A percentile compares a stretch with the other conserved stretches of the same genome.
These are phyloP conservation scores for Cyphellophora europaea DNA, from an alignment of 2,329 filamentous ascomycete genomes.

Conservation along the genomic window DNA sequence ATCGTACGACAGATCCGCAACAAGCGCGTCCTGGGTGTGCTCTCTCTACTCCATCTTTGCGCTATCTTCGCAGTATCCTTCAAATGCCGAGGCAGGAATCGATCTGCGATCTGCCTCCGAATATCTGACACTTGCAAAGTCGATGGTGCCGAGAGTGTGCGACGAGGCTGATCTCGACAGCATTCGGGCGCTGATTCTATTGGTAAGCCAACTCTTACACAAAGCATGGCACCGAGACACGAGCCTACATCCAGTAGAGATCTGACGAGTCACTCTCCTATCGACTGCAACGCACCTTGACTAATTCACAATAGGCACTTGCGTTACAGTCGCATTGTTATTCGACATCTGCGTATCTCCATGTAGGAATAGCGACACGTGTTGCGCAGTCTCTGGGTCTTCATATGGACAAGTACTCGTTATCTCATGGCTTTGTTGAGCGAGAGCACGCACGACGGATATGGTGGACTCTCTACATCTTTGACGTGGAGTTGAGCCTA, in stretches of 20 bases:
- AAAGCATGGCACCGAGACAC: no score
- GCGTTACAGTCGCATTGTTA: conserved; percentile 1
- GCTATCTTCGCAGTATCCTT: neutral
- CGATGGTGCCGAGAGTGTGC: neutral
- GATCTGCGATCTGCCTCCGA: neutral
- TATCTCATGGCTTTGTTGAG: conserved; percentile 21
- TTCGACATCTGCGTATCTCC: conserved; percentile 1
- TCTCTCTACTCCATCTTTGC: conserved; percentile 3
- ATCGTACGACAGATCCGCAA: no score
- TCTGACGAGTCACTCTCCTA: no score
- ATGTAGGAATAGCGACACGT: neutral
- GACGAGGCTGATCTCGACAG: conserved; percentile 3
- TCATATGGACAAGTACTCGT: conserved; percentile 2
- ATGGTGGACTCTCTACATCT: conserved; percentile 31
- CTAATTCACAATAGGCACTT: neutral
- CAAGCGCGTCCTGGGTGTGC: neutral
- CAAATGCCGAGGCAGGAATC: neutral
- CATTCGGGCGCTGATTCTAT: conserved; percentile 1
- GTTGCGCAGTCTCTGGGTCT: conserved; percentile 1
- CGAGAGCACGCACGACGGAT: conserved; percentile 27
- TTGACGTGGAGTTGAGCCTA: conserved; percentile 16
- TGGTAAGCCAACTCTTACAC: no score
- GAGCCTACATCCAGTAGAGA: no score
- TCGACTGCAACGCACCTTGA: neutral
- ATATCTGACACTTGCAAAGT: conserved; percentile 1